Evolutionary conservation across 2,329 filamentous ascomycete genomes (phyloP).

Genomic region (Nothophoma quercina): DNA sequence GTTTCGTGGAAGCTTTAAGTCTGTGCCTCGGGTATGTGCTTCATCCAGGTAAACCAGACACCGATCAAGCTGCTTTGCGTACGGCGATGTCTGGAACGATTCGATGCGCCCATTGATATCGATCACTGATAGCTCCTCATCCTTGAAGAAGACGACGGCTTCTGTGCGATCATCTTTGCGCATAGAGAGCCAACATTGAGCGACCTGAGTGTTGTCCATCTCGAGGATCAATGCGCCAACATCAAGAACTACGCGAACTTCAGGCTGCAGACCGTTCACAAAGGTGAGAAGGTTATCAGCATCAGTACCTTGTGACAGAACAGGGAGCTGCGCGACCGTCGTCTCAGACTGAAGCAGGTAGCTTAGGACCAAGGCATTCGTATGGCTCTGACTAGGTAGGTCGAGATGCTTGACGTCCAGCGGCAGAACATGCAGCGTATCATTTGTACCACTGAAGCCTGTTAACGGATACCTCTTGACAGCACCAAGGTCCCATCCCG

Average conservation of each 20-base stretch:
- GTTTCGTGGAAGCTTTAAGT: conserved; percentile 66
- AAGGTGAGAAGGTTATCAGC: conserved; percentile 56
- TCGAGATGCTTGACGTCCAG: conserved; percentile 65
- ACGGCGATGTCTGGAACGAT: conserved; percentile 66
- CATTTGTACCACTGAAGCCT: conserved; percentile 76
- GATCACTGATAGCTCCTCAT: conserved; percentile 64
- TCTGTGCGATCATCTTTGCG: conserved; percentile 54
- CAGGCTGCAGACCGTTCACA: conserved; percentile 50
- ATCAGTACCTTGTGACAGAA: conserved; percentile 24
- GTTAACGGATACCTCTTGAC: conserved; percentile 60
- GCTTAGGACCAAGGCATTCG: conserved; percentile 71
- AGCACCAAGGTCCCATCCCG: conserved; percentile 71
- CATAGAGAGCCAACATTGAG: conserved; percentile 57
- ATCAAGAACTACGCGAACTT: conserved; percentile 69
- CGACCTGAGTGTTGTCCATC: conserved; percentile 53
- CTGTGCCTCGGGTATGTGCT: conserved; percentile 73
- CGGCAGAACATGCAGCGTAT: conserved; percentile 66
- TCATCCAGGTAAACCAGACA: conserved; percentile 76
- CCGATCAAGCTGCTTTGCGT: conserved; percentile 60
- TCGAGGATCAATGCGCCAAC: conserved; percentile 76
- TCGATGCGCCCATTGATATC: conserved; percentile 58
- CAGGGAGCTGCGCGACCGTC: conserved; percentile 38
- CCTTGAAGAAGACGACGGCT: conserved; percentile 61
- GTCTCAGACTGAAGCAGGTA: conserved; percentile 61
- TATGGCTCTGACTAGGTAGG: conserved; percentile 63